Evolutionary conservation across 2,329 filamentous ascomycete species (phyloP).

Genomic region (Cucurbitaria berberidis): DNA sequence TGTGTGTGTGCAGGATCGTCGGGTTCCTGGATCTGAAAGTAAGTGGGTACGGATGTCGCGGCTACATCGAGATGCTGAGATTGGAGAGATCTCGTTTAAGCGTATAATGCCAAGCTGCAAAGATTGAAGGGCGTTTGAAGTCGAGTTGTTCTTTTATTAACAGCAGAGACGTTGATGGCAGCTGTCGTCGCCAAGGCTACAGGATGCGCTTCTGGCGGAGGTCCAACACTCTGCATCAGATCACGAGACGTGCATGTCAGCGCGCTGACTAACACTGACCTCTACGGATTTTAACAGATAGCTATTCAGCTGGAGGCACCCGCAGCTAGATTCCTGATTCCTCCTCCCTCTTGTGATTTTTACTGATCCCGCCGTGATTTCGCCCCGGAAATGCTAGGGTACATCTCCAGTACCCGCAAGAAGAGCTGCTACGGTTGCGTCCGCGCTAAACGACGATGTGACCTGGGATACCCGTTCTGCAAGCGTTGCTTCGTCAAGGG

Average conservation of each 20-base stretch:
- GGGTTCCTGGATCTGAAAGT: background rate
- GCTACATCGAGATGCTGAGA: constrained; percentile 1
- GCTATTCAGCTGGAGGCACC: background rate
- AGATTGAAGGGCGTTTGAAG: background rate
- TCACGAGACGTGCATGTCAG: background rate
- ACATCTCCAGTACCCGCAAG: constrained; percentile 40
- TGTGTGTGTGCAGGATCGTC: background rate
- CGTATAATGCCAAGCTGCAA: background rate
- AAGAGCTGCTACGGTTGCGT: constrained; percentile 40
- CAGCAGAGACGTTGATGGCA: no score
- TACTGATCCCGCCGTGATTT: background rate
- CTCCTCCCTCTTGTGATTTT: background rate
- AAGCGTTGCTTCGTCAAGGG: constrained; percentile 36
- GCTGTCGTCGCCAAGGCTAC: background rate
- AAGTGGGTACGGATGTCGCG: constrained; percentile 8
- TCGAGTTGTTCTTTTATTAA: no score
- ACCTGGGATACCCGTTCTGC: constrained; percentile 39
- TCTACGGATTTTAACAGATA: background rate
- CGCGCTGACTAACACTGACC: background rate
- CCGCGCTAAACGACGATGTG: constrained; percentile 39
- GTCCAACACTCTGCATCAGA: background rate
- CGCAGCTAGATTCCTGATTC: background rate
- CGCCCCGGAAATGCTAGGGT: constrained; percentile 29
- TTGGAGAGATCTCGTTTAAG: background rate
- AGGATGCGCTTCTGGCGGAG: background rate